Base-by-base conservation (phyloP, 1,284 basidiomycete genomes). In the Phylloboletellus chloephorus region DNA sequence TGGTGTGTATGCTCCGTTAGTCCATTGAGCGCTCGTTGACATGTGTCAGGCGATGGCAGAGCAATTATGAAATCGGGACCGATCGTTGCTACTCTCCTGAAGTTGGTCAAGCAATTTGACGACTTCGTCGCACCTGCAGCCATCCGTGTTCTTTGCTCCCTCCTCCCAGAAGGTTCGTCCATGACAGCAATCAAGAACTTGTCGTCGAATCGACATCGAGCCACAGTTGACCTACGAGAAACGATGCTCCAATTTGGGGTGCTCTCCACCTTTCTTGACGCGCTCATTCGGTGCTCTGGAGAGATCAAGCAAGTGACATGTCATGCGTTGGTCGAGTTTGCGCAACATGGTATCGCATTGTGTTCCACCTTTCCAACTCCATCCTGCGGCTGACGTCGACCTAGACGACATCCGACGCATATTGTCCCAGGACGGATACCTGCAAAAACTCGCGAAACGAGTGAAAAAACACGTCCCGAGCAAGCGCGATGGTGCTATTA, bases 111-210 rank as follows among this genome's bases (percentile, higher is more conserved):
- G 13, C 40, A 40, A 17, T 47, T 22, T 21, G 61, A 63, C 17
- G 53, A 63, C 34, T 59, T 58, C 24, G 61, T 60, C 8, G 42
- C 57, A n/a, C 59, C 61, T 0, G 55, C 54, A 5, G 61, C 61
- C 8, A 49, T 43, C 5, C 53, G 46, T 12, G 51, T 56, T 1
- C 43, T 62, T 16, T 55, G 59, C 10, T 46, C 48, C 12, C 42
- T 62, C 20, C 53, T 58, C 12, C 38, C 33, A 16, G 53, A 63
- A 7, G 37, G 59, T 62, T 17, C n/a, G 32, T 41, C 10, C 28
- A 21, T 2, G n/a, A n/a, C 13, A 7, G 10, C 5, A 4, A 24
- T 29, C 11, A 1, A 33, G 20, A 8, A 13, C 4, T 10, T 24
- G 3, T 32, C 7, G 4, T 25, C 47, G 30, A 9, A 8, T 29